These are phyloP conservation scores for Akanthomyces lecanii DNA, from an alignment of 2,329 filamentous ascomycete genomes.

Conservation along the genomic window DNA sequence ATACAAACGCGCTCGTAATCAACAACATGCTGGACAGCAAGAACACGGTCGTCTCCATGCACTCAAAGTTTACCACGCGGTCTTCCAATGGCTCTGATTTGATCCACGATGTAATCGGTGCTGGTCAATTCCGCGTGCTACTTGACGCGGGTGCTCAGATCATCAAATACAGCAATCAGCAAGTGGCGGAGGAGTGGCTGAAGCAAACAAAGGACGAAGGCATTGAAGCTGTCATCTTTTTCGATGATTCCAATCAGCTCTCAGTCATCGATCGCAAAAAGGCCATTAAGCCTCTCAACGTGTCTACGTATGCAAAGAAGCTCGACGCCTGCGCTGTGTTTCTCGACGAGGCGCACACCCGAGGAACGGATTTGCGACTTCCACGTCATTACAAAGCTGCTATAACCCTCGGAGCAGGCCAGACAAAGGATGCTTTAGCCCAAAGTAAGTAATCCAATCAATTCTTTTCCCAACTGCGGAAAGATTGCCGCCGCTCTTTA, in stretches of 20 bases:
- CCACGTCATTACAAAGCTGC: conserved; percentile 57
- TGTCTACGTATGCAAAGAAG: conserved; percentile 54
- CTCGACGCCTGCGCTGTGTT: conserved; percentile 60
- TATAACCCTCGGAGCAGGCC: conserved; percentile 59
- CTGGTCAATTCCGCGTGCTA: conserved; percentile 48
- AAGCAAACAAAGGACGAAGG: neutral
- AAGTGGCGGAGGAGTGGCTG: conserved; percentile 38
- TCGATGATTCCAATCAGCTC: conserved; percentile 52
- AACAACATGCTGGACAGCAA: conserved; percentile 51
- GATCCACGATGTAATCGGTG: neutral
- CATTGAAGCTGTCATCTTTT: conserved; percentile 47
- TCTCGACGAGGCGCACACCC: conserved; percentile 65
- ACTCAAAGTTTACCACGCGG: conserved; percentile 25
- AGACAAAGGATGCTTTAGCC: conserved; percentile 65
- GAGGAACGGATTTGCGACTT: conserved; percentile 64
- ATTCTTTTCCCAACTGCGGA: neutral
- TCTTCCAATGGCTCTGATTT: conserved; percentile 36
- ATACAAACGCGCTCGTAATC: conserved; percentile 66
- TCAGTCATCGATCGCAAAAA: conserved; percentile 48
- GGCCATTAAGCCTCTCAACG: conserved; percentile 45
- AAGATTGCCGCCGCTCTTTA: no score
- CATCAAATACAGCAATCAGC: conserved; percentile 56
- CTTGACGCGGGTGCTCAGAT: conserved; percentile 70
- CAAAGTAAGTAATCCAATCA: conserved; percentile 49
- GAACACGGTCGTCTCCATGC: conserved; percentile 37